A percentile compares a stretch with the other conserved stretches of the same genome.
Conservation (phyloP, 73 alveolate species). For the Uronychia setigera region DNA sequence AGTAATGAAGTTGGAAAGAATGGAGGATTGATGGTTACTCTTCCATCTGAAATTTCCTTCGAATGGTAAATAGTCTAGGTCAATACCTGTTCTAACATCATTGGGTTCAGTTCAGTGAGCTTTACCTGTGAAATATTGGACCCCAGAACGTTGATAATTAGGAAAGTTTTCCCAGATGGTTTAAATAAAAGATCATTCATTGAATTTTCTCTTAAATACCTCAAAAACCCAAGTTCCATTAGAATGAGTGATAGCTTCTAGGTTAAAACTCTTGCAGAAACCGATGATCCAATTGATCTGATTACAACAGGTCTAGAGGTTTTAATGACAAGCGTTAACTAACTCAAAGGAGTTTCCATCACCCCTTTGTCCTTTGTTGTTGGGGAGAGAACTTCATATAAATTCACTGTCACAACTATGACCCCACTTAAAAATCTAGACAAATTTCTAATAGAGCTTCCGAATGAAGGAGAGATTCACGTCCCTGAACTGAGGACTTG, state of each 20-base stretch:
- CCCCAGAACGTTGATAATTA: too few relatives aligned
- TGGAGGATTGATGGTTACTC: neutral
- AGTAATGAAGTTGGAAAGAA: neutral
- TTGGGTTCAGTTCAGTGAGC: neutral
- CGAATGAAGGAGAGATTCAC: neutral
- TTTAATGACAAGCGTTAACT: neutral
- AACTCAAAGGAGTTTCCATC: neutral
- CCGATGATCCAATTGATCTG: neutral
- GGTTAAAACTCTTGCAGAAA: neutral
- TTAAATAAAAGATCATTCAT: neutral
- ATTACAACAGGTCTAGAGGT: neutral
- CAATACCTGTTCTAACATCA: neutral
- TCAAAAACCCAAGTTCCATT: neutral
- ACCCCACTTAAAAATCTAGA: neutral
- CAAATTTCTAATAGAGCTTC: neutral
- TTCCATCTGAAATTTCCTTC: neutral
- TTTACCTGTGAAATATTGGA: too few relatives aligned
- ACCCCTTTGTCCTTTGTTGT: neutral
- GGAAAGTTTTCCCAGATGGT: neutral
- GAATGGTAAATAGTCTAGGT: neutral
- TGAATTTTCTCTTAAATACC: neutral
- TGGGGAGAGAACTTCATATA: neutral
- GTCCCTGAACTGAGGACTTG: neutral
- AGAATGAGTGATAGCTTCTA: neutral
- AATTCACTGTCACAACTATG: neutral